Conservation (phyloP, 2,329 filamentous ascomycete species). For the Coniochaeta hoffmannii region DNA sequence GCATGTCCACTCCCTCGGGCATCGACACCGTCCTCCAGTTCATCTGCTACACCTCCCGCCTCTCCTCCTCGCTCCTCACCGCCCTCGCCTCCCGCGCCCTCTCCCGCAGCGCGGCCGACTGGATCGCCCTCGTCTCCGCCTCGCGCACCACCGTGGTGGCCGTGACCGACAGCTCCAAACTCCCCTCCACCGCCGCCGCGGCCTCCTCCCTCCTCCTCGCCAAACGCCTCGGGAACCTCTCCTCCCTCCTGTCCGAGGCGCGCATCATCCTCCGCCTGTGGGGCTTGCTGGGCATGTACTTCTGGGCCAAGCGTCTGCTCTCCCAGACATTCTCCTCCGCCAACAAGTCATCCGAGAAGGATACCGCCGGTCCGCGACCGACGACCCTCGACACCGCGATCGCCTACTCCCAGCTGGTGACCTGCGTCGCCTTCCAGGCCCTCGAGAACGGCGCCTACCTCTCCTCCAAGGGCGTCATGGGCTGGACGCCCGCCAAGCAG, state of each 20-base stretch:
- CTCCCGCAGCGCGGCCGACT: slow-evolving; percentile 39
- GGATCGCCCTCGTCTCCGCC: slow-evolving; percentile 44
- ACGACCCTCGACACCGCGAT: slow-evolving; percentile 37
- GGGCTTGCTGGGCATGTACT: slow-evolving; percentile 66
- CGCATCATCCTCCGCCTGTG: slow-evolving; percentile 70
- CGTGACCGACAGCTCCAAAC: slow-evolving; percentile 15
- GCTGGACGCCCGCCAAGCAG: slow-evolving; percentile 47
- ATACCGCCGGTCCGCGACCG: slow-evolving; percentile 28
- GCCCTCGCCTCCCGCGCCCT: slow-evolving; percentile 46
- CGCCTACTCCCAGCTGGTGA: slow-evolving; percentile 59
- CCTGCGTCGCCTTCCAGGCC: slow-evolving; percentile 64
- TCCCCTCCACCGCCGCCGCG: slow-evolving; percentile 21
- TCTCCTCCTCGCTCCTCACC: slow-evolving; percentile 43
- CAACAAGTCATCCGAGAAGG: slow-evolving; percentile 15
- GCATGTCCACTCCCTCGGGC: slow-evolving; percentile 60
- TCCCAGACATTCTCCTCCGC: slow-evolving; percentile 23
- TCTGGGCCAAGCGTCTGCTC: slow-evolving; percentile 52
- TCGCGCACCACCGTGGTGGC: slow-evolving; percentile 35
- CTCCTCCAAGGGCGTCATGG: slow-evolving; percentile 62
- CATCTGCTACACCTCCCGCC: slow-evolving; percentile 58
- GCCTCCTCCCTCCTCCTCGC: slow-evolving; percentile 41
- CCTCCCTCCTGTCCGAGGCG: slow-evolving; percentile 60
- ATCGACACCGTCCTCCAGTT: slow-evolving; percentile 64
- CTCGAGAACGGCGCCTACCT: slow-evolving; percentile 83
- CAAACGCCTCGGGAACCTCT: slow-evolving; percentile 50